phyloP scores from a whole-genome alignment of 345 rosid species.

The Brassica carinata region DNA sequence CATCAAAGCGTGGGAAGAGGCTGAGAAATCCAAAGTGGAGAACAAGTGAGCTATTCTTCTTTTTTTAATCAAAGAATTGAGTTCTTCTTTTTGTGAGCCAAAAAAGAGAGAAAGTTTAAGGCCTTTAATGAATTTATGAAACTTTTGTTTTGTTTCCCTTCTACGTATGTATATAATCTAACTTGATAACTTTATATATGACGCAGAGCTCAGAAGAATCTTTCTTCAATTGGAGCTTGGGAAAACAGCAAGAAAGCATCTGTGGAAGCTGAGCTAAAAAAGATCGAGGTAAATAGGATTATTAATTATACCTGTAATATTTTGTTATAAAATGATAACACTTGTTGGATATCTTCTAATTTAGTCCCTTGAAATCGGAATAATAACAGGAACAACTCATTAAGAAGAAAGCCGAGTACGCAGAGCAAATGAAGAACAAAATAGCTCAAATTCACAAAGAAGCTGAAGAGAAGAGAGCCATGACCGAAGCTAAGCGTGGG shows the following conservation, averaged over 20 bases:
- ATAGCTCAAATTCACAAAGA: constrained; percentile 68
- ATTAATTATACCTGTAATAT: not conserved
- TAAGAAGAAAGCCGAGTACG: constrained; percentile 75
- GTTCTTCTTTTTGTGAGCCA: not conserved
- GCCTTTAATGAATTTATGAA: not conserved
- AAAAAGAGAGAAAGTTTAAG: not conserved
- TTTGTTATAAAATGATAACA: not conserved
- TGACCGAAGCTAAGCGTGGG: constrained; percentile 70
- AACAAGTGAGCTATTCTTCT: constrained; percentile 56
- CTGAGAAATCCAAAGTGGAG: constrained; percentile 87
- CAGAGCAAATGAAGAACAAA: constrained; percentile 87
- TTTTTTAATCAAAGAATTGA: no score
- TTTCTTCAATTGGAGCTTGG: constrained; percentile 40
- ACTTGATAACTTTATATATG: not conserved
- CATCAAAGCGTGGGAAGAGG: constrained; percentile 94
- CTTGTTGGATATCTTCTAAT: not conserved
- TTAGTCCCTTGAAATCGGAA: not conserved
- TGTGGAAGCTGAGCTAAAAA: constrained; percentile 36
- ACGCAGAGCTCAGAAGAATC: constrained; percentile 33
- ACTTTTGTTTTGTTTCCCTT: not conserved
- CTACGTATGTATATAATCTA: not conserved
- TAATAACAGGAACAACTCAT: constrained; percentile 63
- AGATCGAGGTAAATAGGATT: constrained; percentile 23
- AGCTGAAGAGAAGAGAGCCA: constrained; percentile 87
- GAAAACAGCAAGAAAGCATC: constrained; percentile 42